phyloP scores from a whole-genome alignment of 2,329 filamentous ascomycete species.

The Cladophialophora chaetospira region DNA sequence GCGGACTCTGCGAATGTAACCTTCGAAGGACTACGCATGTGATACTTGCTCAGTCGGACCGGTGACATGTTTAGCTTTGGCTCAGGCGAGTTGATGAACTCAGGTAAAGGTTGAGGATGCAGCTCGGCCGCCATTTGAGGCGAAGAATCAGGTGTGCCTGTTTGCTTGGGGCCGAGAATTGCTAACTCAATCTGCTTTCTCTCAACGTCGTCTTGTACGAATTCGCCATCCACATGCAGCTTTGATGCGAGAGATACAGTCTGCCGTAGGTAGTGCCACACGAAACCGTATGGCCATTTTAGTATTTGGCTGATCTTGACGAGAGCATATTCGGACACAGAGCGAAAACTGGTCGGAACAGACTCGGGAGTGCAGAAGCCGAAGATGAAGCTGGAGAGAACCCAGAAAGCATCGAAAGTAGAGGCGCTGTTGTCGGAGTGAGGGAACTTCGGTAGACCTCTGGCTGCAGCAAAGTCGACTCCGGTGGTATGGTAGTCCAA shows the following conservation, averaged over 20 bases:
- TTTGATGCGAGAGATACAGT: background rate
- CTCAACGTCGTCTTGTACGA: background rate
- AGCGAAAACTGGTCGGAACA: background rate
- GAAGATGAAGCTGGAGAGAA: conserved; percentile 2
- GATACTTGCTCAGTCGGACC: background rate
- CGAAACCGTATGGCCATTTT: background rate
- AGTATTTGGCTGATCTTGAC: background rate
- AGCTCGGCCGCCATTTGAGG: background rate
- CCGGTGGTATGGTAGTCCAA: background rate
- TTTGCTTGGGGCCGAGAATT: background rate
- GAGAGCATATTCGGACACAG: background rate
- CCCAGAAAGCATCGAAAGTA: background rate
- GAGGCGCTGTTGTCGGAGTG: background rate
- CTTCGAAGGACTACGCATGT: background rate
- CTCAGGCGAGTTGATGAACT: background rate
- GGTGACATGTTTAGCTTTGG: background rate
- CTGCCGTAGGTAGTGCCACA: background rate
- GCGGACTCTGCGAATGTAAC: background rate
- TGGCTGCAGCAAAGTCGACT: background rate
- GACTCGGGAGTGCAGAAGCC: background rate
- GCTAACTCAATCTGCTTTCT: background rate
- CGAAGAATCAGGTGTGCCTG: background rate
- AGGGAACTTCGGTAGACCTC: background rate
- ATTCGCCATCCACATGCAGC: background rate
- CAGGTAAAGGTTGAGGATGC: background rate